Evolutionary conservation across 192 early-diverging fungal species (phyloP), one percentile per base, ranked within the genome.

Genomic region (Phycomyces blakesleeanus): DNA sequence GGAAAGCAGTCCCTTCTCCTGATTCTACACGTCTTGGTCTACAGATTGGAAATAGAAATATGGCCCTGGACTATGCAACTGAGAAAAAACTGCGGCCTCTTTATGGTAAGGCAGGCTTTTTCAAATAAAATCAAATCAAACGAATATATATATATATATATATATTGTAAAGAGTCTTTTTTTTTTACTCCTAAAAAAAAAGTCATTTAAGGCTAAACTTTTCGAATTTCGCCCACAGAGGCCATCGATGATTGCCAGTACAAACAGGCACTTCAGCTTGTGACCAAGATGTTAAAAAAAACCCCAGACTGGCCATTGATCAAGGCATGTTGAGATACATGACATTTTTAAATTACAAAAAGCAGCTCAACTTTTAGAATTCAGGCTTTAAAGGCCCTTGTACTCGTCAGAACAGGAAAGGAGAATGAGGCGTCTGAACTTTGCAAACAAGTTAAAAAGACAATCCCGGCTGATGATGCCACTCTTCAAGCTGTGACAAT

Each of bases 341-440:
- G n/a, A n/a, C n/a, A 16, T 50, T 27, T 12, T 44, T 44, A 8
- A n/a, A 16, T 59, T 16, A 24, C 50, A 57, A 67, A 53, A 49
- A 63, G 40, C 16, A n/a, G 21, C 22, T 26, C 18, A 44, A 34
- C 15, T 10, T 0, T 2, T 0, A 27, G 37, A 2, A 37, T 40
- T 50, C 34, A 91, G 83, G 87, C 91, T 0, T 67, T 93, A 39
- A 94, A 93, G 74, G 86, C 88, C 16, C 76, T 92, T 38, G 80
- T 82, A 0, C 69, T 94, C 53, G 83, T 83, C 27, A 75, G 86
- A 16, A 68, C 75, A 5, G 92, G 90, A 25, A 77, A 79, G 54
- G 61, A 71, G 18, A 79, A 89, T 4, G 89, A 91, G 49, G 89
- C 87, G 0, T 54, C 80, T 38, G 67, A 70, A 11, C 56, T 93